phyloP scores from a whole-genome alignment of 2,329 filamentous ascomycete species.

The Immersiporthe knoxdaviesiana region DNA sequence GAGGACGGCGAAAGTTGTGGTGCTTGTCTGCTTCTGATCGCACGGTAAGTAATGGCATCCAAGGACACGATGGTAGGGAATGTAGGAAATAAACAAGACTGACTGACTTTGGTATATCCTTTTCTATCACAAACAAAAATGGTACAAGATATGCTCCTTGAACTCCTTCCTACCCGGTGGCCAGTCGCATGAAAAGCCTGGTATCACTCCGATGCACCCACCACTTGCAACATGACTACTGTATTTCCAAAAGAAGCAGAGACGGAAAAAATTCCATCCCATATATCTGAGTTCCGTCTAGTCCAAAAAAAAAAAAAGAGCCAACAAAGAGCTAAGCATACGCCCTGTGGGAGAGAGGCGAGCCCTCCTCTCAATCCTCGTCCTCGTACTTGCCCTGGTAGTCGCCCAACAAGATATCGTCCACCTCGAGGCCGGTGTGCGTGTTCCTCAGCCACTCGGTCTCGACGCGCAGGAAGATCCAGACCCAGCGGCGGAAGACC shows the following conservation, averaged over 20 bases:
- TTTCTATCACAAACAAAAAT: neutral
- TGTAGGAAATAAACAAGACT: neutral
- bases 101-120: conserved; percentile 3
- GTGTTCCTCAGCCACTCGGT: conserved; percentile 79
- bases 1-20: neutral
- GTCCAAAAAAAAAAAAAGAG: neutral
- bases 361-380: conserved; percentile 38
- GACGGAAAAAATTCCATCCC: neutral
- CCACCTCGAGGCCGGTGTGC: conserved; percentile 60
- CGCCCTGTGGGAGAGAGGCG: conserved; percentile 1
- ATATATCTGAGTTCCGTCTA: neutral
- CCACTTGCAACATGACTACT: conserved; percentile 6
- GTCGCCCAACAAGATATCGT: conserved; percentile 77
- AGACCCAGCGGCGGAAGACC: conserved; percentile 87
- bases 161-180: neutral
- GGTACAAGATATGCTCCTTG: neutral
- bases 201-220: conserved; percentile 25
- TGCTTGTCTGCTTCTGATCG: neutral
- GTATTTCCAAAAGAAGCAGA: conserved; percentile 11
- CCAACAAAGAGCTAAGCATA: neutral
- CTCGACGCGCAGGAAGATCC: conserved; percentile 96
- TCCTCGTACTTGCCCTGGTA: conserved; percentile 67
- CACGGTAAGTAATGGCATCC: neutral
- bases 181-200: conserved; percentile 16
- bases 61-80: neutral